Evolutionary conservation across 371 early-diverging fungal genomes (phyloP), one percentile per base, ranked within the genome.

Genomic region (Dichotomocladium elegans): DNA sequence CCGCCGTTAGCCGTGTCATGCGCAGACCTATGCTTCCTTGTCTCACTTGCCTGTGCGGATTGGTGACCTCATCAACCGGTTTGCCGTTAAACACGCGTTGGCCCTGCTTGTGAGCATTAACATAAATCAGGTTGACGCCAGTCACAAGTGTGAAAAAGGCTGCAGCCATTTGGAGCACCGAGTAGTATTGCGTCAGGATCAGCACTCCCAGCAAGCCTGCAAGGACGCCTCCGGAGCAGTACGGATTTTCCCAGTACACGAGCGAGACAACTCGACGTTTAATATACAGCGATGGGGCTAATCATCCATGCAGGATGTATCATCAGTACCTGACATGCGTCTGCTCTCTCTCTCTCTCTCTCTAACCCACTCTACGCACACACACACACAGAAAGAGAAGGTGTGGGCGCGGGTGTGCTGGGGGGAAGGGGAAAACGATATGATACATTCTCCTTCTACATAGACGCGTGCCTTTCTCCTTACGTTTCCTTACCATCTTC

Each of bases 211-310:
- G 50, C 3, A 74, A 60, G 3, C 58, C 47, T 4, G 51, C 55
- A 7, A 79, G 56, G 5, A 69, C 60, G 4, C 49, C 60, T 42
- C 63, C 80, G n/a, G 74, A 71, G 50, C 73, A 65, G 24, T 61
- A 29, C n/a, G 80, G 82, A 17, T 73, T 63, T 57, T 82, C 77
- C 82, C 82, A 82, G 44, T 75, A 74, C 47, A 81, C 61, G 15
- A 81, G 71, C 27, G 74, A 77, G 49, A 66, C 65, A 24, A 69
- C 51, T 28, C 70, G 55, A 15, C 72, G 59, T 15, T 71, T 70
- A 51, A 81, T 71, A 58, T 76, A 77, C 12, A 62, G 51, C 17
- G 71, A 60, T 14, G 37, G 37, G 37, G n/a, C 37, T 37, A 37
- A n/a, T n/a, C n/a, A n/a, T n/a, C n/a, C n/a, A n/a, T n/a, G n/a